Base-by-base conservation (phyloP, 225 moss, liverwort and hornwort genomes). In the Polytrichum formosum region DNA sequence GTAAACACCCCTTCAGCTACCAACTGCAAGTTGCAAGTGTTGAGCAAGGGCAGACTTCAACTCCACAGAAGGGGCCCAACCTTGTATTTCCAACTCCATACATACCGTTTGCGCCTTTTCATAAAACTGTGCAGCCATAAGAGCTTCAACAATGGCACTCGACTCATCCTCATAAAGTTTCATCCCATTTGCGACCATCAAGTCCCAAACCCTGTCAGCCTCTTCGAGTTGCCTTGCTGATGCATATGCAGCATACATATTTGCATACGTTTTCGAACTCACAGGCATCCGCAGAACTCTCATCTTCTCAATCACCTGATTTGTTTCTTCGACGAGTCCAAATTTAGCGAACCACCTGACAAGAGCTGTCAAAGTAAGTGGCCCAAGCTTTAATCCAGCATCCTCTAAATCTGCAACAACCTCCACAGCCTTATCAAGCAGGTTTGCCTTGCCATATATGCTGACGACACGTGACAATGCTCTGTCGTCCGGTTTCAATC, bases 401-500 rank as follows among this genome's bases (percentile, higher is more conserved):
- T 73, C 84, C 61, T 92, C 92, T 56, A 91, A 76, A 56, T 91
- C 88, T 6, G 78, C 82, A 37, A 98, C 73, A 60, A 92, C 64
- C 63, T 86, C 78, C 25, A 87, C 86, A 73, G 91, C 98, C 73
- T 72, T 67, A 29, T 61, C 76, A 19, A 94, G 37, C 84, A 88
- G 75, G 46, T 84, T 87, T 26, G 79, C 82, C 63, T 81, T 85
- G 54, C 87, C 90, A 74, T 88, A 94, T 25, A 91, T 87, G 23
- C 73, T 84, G 28, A 98, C 68, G 31, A 92, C 74, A 28, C 86
- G 87, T 26, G 85, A 83, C 19, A 98, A 68, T 26, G 85, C 82
- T 74, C 92, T 76, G 78, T 98, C 92, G 73, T 98, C 98, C 28
- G 92, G 94, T 67, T 74, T 83, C 1, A 87, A 78, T 20, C 85